Conservation (phyloP, 495 filamentous ascomycete genomes). For the Parathielavia appendiculata region DNA sequence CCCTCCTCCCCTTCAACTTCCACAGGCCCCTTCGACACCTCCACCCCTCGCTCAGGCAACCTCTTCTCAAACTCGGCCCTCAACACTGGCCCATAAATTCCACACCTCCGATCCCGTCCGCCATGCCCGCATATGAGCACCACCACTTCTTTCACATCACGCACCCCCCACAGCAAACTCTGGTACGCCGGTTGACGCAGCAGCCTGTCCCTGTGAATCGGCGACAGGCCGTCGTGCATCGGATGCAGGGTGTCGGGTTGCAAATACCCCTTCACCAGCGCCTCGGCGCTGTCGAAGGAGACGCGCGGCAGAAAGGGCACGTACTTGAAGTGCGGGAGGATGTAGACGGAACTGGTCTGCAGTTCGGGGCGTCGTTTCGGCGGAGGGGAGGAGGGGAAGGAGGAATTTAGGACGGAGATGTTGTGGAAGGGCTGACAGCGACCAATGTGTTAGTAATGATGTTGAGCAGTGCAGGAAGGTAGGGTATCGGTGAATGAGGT, state of each 20-base stretch:
- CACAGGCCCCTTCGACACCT: constrained; percentile 37
- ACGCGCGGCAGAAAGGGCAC: constrained; percentile 61
- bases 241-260: constrained; percentile 55
- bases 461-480: neutral
- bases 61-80: constrained; percentile 58
- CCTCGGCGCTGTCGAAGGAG: constrained; percentile 46
- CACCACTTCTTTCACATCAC: constrained; percentile 60
- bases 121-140: constrained; percentile 84
- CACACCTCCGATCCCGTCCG: constrained; percentile 73
- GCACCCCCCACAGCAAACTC: constrained; percentile 39
- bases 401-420: constrained; percentile 66
- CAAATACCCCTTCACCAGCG: constrained; percentile 53
- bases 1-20: constrained; percentile 25
- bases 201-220: constrained; percentile 43
- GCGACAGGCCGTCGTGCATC: constrained; percentile 51
- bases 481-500: neutral
- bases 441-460: neutral
- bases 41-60: constrained; percentile 33
- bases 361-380: constrained; percentile 31
- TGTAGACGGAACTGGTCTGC: constrained; percentile 56
- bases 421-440: constrained; percentile 68
- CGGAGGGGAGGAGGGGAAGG: constrained; percentile 48
- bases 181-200: constrained; percentile 40
- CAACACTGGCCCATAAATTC: constrained; percentile 69
- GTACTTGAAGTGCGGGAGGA: constrained; percentile 76